Conservation (phyloP, 192 early-diverging fungal species). For the Backusella liffmaniae region DNA sequence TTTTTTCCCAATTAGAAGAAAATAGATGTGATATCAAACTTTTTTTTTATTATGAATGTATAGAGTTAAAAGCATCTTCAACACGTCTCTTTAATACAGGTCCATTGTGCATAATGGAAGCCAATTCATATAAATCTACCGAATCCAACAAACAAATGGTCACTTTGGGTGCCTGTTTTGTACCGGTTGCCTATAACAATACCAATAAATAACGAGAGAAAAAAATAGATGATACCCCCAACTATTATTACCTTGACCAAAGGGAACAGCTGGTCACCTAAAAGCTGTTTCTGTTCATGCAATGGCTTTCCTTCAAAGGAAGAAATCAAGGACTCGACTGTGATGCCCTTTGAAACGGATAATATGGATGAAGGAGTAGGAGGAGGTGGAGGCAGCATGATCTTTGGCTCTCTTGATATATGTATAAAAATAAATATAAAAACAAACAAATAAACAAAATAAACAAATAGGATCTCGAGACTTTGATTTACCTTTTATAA, state of each 20-base stretch:
- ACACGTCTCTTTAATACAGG: slow-evolving; percentile 10
- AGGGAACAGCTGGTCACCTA: slow-evolving; percentile 41
- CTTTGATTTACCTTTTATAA: neutral
- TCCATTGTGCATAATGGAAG: slow-evolving; percentile 37
- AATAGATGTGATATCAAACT: no score
- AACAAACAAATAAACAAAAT: neutral
- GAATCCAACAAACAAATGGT: slow-evolving; percentile 40
- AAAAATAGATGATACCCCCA: neutral
- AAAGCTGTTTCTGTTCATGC: slow-evolving; percentile 39
- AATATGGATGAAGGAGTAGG: neutral
- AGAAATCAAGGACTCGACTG: slow-evolving; percentile 19
- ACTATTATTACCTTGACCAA: slow-evolving; percentile 33
- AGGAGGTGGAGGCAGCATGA: neutral
- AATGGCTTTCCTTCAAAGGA: slow-evolving; percentile 33
- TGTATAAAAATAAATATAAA: neutral
- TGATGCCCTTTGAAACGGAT: slow-evolving; percentile 20
- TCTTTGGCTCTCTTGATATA: slow-evolving; percentile 2
- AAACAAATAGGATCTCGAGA: no score
- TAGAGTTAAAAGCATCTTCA: slow-evolving; percentile 10
- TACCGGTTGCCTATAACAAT: slow-evolving; percentile 15
- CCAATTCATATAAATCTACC: slow-evolving; percentile 34
- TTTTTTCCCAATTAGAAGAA: neutral
- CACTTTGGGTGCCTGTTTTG: slow-evolving; percentile 34
- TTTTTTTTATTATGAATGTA: neutral
- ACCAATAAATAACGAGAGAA: neutral